Evolutionary conservation across 805 yeast genomes (phyloP).

Genomic region (Kodamaea jinghongensis): DNA sequence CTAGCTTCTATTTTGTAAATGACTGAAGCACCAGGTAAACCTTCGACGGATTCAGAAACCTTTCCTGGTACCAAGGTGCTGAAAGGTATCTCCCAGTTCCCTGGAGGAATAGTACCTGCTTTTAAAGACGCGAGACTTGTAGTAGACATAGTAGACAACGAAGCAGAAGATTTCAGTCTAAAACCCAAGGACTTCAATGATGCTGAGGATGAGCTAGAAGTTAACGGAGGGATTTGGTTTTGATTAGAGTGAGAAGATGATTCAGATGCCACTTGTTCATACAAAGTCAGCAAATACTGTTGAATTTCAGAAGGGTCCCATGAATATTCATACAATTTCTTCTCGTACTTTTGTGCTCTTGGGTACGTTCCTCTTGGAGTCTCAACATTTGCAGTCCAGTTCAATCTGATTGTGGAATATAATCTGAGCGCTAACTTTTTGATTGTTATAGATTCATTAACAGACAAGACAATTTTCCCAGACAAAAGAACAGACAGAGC

Average conservation of each 20-base stretch:
- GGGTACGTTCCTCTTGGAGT: conserved; percentile 45
- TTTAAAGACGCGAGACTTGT: conserved; percentile 9
- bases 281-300: conserved; percentile 33
- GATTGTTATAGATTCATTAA: conserved; percentile 70
- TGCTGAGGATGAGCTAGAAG: conserved; percentile 7
- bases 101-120: conserved; percentile 52
- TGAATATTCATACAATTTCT: conserved; percentile 65
- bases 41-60: conserved; percentile 85
- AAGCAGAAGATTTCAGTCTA: conserved; percentile 27
- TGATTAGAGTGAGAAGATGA: conserved; percentile 16
- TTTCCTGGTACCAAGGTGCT: conserved; percentile 81
- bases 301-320: conserved; percentile 72
- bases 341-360: conserved; percentile 53
- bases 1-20: conserved; percentile 73
- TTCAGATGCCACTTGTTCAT: conserved; percentile 17
- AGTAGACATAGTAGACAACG: conserved; percentile 24
- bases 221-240: conserved; percentile 30
- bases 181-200: conserved; percentile 21
- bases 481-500: conserved; percentile 74
- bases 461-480: conserved; percentile 76
- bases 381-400: conserved; percentile 57
- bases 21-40: conserved; percentile 75
- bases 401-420: conserved; percentile 62
- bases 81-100: conserved; percentile 90
- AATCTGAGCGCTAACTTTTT: conserved; percentile 63